phyloP scores from a whole-genome alignment of 2,329 filamentous ascomycete genomes.

The Aureobasidium lini region DNA sequence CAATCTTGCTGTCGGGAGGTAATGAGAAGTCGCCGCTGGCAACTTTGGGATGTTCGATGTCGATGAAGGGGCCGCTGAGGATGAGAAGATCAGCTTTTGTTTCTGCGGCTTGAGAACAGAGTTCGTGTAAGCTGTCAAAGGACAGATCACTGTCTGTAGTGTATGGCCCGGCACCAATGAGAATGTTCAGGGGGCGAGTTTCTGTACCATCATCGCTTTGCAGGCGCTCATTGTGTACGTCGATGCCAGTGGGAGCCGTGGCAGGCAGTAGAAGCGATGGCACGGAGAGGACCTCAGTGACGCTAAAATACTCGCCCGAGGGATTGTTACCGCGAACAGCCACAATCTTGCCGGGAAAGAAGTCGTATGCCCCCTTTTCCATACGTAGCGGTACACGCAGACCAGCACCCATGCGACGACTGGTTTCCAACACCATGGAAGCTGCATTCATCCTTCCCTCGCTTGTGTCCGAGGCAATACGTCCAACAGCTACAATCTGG shows the following conservation, averaged over 20 bases:
- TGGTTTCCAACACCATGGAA: constrained; percentile 82
- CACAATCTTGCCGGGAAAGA: constrained; percentile 93
- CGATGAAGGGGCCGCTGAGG: constrained; percentile 80
- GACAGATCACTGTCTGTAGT: constrained; percentile 87
- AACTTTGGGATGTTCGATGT: constrained; percentile 82
- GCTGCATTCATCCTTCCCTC: constrained; percentile 81
- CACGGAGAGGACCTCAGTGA: constrained; percentile 65
- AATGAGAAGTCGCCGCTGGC: constrained; percentile 46
- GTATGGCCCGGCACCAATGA: constrained; percentile 81
- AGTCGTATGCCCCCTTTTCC: constrained; percentile 63
- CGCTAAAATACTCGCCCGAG: constrained; percentile 73
- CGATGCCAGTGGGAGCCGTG: constrained; percentile 58
- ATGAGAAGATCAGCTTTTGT: constrained; percentile 71
- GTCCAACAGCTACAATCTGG: constrained; percentile 82
- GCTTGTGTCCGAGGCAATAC: constrained; percentile 80
- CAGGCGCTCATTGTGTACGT: constrained; percentile 61
- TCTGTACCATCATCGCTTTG: constrained; percentile 51
- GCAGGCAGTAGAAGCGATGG: constrained; percentile 70
- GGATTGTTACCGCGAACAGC: constrained; percentile 81
- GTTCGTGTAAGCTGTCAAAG: constrained; percentile 75
- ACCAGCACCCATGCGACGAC: constrained; percentile 73
- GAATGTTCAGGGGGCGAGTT: constrained; percentile 61
- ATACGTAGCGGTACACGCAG: constrained; percentile 74
- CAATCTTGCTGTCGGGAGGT: constrained; percentile 31
- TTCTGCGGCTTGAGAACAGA: constrained; percentile 71